These are phyloP conservation scores for Mycothermus thermophilus DNA, from an alignment of 495 filamentous ascomycete species.

Conservation along the genomic window DNA sequence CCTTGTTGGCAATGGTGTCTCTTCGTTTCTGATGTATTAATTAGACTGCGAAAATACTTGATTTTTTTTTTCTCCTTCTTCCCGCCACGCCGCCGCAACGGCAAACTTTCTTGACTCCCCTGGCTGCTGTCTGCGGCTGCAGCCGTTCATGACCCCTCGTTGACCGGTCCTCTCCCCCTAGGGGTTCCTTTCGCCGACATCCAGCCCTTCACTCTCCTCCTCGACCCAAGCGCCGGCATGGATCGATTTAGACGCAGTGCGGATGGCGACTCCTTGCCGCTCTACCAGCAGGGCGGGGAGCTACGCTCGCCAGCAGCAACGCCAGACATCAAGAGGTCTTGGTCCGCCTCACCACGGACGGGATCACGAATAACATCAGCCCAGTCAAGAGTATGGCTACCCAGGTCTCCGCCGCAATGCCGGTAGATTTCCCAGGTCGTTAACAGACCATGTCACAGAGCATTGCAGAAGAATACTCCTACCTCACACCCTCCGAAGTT, in stretches of 20 bases:
- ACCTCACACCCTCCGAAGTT: conserved; percentile 58
- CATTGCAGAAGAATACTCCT: conserved; percentile 39
- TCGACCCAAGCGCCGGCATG: conserved; percentile 7
- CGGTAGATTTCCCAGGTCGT: neutral
- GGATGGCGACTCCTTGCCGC: conserved; percentile 26
- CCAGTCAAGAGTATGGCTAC: conserved; percentile 29
- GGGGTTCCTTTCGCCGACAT: conserved; percentile 15
- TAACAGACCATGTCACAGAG: conserved; percentile 17
- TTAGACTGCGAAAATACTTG: conserved; percentile 1
- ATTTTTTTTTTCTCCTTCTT: conserved; percentile 1
- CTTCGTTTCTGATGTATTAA: conserved; percentile 8
- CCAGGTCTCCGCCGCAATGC: neutral
- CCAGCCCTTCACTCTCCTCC: neutral
- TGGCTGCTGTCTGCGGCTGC: neutral
- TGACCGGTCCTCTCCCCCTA: conserved; percentile 8
- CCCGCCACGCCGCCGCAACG: neutral
- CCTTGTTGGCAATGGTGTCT: conserved; percentile 3
- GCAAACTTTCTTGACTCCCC: neutral
- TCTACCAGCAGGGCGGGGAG: conserved; percentile 8
- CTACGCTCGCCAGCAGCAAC: conserved; percentile 9
- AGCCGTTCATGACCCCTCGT: conserved; percentile 14
- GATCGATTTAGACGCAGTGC: conserved; percentile 19
- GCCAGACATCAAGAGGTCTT: conserved; percentile 16
- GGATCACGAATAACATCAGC: conserved; percentile 29
- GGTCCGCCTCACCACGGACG: conserved; percentile 22